phyloP scores from a whole-genome alignment of 2,329 filamentous ascomycete genomes.

The Aspergillus glaucus region DNA sequence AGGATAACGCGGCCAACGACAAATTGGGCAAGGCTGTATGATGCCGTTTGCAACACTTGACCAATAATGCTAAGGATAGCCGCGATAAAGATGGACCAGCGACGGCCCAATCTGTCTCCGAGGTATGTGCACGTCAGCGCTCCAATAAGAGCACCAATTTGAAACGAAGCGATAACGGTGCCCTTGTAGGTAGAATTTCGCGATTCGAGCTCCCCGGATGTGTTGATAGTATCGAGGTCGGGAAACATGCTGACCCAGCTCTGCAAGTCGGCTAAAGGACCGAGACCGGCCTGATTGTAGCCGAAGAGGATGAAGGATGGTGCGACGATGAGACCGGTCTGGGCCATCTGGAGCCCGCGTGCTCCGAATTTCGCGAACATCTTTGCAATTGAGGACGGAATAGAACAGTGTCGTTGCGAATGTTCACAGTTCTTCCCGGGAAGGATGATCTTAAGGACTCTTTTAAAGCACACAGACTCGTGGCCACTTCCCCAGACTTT shows the following conservation, averaged over 20 bases:
- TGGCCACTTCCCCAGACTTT: too few species aligned
- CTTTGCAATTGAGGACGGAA: too few species aligned
- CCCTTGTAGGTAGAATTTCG: slow-evolving; percentile 19
- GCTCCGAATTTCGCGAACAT: too few species aligned
- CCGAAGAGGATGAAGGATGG: slow-evolving; percentile 20
- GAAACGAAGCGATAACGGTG: slow-evolving; percentile 20
- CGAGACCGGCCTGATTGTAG: slow-evolving; percentile 22
- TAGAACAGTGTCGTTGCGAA: too few species aligned
- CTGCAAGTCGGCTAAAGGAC: slow-evolving; percentile 16
- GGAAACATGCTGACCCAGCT: slow-evolving; percentile 46
- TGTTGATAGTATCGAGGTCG: slow-evolving; percentile 44
- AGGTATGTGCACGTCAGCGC: slow-evolving; percentile 16
- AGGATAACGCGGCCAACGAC: slow-evolving; percentile 44
- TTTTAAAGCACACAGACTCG: too few species aligned
- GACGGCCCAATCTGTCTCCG: slow-evolving; percentile 44
- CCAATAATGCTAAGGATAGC: slow-evolving; percentile 22
- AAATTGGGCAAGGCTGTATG: slow-evolving; percentile 40
- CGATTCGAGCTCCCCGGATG: slow-evolving; percentile 10
- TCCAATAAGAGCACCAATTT: slow-evolving; percentile 16
- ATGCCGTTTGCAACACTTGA: slow-evolving; percentile 36
- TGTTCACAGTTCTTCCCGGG: too few species aligned
- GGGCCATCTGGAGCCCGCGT: slow-evolving; percentile 9
- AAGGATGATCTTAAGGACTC: too few species aligned
- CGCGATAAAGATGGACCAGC: slow-evolving; percentile 42
- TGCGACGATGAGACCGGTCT: slow-evolving; percentile 16